Conservation (phyloP, 176 grass and related monocot genomes). For the Oryza australiensis region DNA sequence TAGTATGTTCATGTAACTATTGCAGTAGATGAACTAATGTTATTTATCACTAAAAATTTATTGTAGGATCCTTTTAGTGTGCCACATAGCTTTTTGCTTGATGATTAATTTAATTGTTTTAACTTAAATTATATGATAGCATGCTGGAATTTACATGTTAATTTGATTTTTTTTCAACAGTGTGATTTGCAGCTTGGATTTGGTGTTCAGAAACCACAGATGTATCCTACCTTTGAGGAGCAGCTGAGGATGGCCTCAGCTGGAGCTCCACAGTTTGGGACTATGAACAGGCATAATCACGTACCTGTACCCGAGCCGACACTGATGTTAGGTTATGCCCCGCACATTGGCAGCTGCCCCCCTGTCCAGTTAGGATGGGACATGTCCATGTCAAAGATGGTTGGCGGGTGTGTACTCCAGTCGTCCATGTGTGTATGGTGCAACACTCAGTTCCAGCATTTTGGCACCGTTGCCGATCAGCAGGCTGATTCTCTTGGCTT, state of each 20-base stretch:
- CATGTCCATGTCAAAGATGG: constrained; percentile 51
- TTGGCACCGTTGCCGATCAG: constrained; percentile 48
- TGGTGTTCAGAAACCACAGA: constrained; percentile 48
- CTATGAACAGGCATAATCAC: constrained; percentile 44
- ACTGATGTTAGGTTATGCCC: constrained; percentile 61
- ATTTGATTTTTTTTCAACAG: constrained; percentile 44
- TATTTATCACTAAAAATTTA: neutral
- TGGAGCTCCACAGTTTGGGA: constrained; percentile 47
- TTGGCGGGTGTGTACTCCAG: constrained; percentile 37
- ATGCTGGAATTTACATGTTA: constrained; percentile 5
- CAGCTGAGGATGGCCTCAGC: constrained; percentile 61
- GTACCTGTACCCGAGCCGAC: constrained; percentile 55
- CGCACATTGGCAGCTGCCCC: constrained; percentile 55
- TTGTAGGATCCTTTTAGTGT: neutral
- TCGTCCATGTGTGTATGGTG: constrained; percentile 84
- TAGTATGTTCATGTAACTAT: neutral
- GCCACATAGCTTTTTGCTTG: neutral
- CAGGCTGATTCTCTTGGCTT: constrained; percentile 73
- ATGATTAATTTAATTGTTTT: constrained; percentile 9
- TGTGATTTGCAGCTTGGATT: constrained; percentile 51
- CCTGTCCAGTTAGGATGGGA: constrained; percentile 77
- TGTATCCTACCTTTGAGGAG: constrained; percentile 59
- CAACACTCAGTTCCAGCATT: constrained; percentile 67
- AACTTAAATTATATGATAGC: neutral
- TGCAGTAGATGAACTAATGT: constrained; percentile 15